These are phyloP conservation scores for Neoscytalidium dimidiatum DNA, from an alignment of 2,329 filamentous ascomycete genomes.

Conservation along the genomic window DNA sequence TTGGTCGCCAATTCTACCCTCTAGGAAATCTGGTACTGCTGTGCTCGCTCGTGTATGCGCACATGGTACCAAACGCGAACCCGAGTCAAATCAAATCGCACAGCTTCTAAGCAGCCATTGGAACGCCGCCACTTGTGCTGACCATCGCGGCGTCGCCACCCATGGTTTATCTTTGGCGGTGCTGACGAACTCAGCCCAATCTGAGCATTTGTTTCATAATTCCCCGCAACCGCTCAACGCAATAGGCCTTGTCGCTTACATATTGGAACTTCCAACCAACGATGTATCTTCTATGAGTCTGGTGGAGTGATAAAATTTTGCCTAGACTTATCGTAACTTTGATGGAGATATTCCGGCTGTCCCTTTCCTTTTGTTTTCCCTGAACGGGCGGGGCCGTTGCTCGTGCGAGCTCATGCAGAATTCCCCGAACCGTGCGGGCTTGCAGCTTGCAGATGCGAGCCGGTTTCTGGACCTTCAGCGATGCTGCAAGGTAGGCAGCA, in stretches of 20 bases:
- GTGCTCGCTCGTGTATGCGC: too few species aligned
- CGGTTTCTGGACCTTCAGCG: background rate
- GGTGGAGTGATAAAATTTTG: too few species aligned
- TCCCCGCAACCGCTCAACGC: background rate
- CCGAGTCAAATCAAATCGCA: background rate
- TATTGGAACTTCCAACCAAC: background rate
- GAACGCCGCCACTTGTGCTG: background rate
- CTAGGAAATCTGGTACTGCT: too few species aligned
- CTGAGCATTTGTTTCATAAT: background rate
- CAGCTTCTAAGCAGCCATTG: background rate
- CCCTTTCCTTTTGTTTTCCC: background rate
- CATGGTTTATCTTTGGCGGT: background rate
- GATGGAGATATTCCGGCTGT: too few species aligned
- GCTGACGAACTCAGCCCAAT: background rate
- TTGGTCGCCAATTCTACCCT: background rate
- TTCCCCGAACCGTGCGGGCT: background rate
- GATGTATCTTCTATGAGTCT: too few species aligned
- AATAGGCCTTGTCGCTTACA: background rate
- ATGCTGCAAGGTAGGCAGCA: background rate
- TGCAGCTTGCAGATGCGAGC: background rate
- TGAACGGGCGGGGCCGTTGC: background rate
- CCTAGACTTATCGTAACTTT: too few species aligned
- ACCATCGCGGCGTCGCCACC: background rate
- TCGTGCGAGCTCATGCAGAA: background rate
- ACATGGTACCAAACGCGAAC: background rate